phyloP scores from a whole-genome alignment of 2,329 filamentous ascomycete genomes.

The Mycosphaerelloides madeirae region DNA sequence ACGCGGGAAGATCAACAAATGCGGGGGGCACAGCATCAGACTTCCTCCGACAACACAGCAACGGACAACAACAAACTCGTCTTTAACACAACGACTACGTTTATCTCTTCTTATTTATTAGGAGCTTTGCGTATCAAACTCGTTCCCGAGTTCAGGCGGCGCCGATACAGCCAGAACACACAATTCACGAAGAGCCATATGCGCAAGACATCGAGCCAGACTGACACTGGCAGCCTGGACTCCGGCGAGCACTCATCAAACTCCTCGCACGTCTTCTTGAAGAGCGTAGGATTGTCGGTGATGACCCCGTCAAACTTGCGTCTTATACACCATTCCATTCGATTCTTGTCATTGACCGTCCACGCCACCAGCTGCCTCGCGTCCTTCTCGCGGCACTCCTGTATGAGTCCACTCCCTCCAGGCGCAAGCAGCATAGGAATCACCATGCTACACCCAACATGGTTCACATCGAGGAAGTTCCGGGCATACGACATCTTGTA shows the following conservation, averaged over 20 bases:
- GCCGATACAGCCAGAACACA: conserved; percentile 19
- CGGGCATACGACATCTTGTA: conserved; percentile 63
- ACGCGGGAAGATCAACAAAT: no score
- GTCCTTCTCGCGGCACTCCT: conserved; percentile 27
- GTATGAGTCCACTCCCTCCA: conserved; percentile 62
- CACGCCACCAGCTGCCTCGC: conserved; percentile 68
- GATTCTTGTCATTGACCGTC: conserved; percentile 75
- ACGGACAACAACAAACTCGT: no score
- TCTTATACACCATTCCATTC: conserved; percentile 77
- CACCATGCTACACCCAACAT: conserved; percentile 74
- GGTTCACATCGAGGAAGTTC: conserved; percentile 63
- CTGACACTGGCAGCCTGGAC: conserved; percentile 11
- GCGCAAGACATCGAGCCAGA: conserved; percentile 16
- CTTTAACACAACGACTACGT: no score
- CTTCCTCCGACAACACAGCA: no score
- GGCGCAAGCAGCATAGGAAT: conserved; percentile 64
- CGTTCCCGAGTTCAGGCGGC: conserved; percentile 6
- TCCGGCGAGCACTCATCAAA: conserved; percentile 34
- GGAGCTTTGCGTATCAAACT: conserved; percentile 13
- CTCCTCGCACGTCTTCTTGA: conserved; percentile 54
- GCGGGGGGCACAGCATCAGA: no score
- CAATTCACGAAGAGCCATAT: conserved; percentile 15
- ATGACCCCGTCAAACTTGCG: conserved; percentile 71
- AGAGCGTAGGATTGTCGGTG: conserved; percentile 73
- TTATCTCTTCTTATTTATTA: no score